Percentiles rank a stretch among this genome's conserved stretches.
These are phyloP conservation scores for Margaritispora aquatica DNA, from an alignment of 495 filamentous ascomycete genomes.

Conservation along the genomic window DNA sequence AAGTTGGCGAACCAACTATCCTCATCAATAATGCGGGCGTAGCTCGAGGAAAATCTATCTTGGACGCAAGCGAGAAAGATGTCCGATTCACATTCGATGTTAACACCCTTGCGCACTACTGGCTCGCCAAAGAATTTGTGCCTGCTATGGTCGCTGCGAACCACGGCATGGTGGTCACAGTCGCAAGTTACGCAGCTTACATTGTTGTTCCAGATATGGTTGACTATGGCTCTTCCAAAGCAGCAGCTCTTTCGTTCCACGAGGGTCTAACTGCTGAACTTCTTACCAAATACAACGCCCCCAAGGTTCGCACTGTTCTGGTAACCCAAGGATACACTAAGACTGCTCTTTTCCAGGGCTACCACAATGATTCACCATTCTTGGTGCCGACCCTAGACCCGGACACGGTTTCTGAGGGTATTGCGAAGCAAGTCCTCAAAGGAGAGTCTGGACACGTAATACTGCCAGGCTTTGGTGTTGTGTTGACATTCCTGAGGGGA, in stretches of 20 bases:
- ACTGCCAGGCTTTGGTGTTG: conserved; percentile 37
- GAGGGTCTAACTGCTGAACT: conserved; percentile 63
- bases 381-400: conserved; percentile 49
- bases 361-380: conserved; percentile 44
- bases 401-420: conserved; percentile 59
- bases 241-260: conserved; percentile 61
- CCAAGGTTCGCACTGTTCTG: conserved; percentile 56
- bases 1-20: conserved; percentile 59
- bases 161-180: conserved; percentile 71
- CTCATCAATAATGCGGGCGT: conserved; percentile 75
- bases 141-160: conserved; percentile 55
- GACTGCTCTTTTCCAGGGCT: conserved; percentile 56
- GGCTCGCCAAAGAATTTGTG: conserved; percentile 57
- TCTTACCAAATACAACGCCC: conserved; percentile 53
- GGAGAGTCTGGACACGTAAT: conserved; percentile 54
- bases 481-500: conserved; percentile 29
- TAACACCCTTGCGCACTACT: conserved; percentile 66
- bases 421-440: conserved; percentile 51
- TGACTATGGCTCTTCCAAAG: conserved; percentile 63
- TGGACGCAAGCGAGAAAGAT: conserved; percentile 47
- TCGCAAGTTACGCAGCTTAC: conserved; percentile 58
- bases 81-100: conserved; percentile 64
- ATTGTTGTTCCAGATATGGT: conserved; percentile 56
- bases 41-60: conserved; percentile 52
- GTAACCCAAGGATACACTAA: conserved; percentile 59